Evolutionary conservation across 495 filamentous ascomycete species (phyloP).

Genomic region (Aspergillus taichungensis): DNA sequence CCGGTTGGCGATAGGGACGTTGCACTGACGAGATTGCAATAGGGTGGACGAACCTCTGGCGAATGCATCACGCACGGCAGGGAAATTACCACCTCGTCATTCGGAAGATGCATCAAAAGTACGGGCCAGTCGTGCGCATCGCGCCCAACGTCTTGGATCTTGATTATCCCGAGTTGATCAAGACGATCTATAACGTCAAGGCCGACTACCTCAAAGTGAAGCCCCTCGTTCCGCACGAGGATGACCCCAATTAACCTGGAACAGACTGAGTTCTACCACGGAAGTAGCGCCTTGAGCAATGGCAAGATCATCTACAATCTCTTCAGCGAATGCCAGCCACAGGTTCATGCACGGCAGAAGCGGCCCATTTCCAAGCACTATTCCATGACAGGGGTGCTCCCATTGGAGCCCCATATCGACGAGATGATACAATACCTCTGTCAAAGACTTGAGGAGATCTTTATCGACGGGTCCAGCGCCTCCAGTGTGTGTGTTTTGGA

Average conservation of each 20-base stretch:
- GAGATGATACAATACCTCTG: constrained; percentile 21
- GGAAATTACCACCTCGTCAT: constrained; percentile 23
- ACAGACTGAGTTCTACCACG: constrained; percentile 33
- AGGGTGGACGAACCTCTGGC: constrained; percentile 32
- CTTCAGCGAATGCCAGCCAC: constrained; percentile 21
- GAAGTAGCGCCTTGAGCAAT: constrained; percentile 23
- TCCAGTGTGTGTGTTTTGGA: constrained; percentile 18
- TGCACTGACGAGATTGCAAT: not conserved
- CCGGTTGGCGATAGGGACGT: not conserved
- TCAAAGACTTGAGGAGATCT: constrained; percentile 24
- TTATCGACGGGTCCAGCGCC: constrained; percentile 11
- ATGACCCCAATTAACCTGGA: not conserved
- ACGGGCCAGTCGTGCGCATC: constrained; percentile 26
- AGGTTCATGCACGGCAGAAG: constrained; percentile 22
- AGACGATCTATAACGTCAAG: constrained; percentile 19
- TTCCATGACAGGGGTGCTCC: constrained; percentile 18
- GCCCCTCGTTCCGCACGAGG: not conserved
- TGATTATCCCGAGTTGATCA: constrained; percentile 17
- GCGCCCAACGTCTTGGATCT: constrained; percentile 25
- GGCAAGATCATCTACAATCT: constrained; percentile 27
- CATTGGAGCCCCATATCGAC: constrained; percentile 27
- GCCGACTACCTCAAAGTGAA: constrained; percentile 14
- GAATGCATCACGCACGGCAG: constrained; percentile 15
- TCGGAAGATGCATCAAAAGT: constrained; percentile 23
- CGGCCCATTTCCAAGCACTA: constrained; percentile 30